Conservation (phyloP, 2,329 filamentous ascomycete genomes). For the Fusarium sp. region DNA sequence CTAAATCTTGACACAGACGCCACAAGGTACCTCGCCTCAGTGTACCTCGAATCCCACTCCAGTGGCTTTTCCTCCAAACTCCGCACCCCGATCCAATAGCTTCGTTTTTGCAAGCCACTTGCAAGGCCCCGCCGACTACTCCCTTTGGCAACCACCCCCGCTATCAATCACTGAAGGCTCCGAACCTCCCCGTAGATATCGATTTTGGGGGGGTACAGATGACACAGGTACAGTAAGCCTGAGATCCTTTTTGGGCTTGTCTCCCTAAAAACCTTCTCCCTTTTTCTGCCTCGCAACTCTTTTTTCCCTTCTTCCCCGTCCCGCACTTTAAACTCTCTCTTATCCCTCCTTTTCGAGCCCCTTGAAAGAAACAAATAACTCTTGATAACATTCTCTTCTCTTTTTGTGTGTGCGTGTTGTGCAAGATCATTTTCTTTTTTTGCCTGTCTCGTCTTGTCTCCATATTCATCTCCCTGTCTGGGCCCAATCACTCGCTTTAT, state of each 20-base stretch:
- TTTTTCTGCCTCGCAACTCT: conserved; percentile 7
- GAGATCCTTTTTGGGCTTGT: conserved; percentile 10
- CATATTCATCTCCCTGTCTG: conserved; percentile 23
- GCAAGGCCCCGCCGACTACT: not conserved
- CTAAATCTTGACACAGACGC: conserved; percentile 30
- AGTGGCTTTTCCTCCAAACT: not conserved
- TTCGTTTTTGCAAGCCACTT: not conserved
- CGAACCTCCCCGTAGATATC: conserved; percentile 15
- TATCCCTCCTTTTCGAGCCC: conserved; percentile 6
- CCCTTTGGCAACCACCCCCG: conserved; percentile 1
- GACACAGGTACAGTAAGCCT: conserved; percentile 23
- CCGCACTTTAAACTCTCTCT: not conserved
- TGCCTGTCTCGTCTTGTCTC: conserved; percentile 19
- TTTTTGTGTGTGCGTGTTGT: not conserved
- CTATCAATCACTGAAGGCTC: conserved; percentile 16
- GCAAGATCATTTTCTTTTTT: conserved; percentile 3
- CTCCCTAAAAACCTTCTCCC: conserved; percentile 19
- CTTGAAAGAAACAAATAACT: not conserved
- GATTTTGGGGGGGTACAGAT: conserved; percentile 15
- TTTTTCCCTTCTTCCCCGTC: not conserved
- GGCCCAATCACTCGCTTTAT: conserved; percentile 35
- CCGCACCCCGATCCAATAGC: not conserved
- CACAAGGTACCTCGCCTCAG: conserved; percentile 1
- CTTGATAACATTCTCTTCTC: not conserved
- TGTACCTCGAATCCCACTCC: conserved; percentile 3